These are phyloP conservation scores for Trypanosoma rangeli DNA, from an alignment of 208 protist genomes.

Conservation along the genomic window DNA sequence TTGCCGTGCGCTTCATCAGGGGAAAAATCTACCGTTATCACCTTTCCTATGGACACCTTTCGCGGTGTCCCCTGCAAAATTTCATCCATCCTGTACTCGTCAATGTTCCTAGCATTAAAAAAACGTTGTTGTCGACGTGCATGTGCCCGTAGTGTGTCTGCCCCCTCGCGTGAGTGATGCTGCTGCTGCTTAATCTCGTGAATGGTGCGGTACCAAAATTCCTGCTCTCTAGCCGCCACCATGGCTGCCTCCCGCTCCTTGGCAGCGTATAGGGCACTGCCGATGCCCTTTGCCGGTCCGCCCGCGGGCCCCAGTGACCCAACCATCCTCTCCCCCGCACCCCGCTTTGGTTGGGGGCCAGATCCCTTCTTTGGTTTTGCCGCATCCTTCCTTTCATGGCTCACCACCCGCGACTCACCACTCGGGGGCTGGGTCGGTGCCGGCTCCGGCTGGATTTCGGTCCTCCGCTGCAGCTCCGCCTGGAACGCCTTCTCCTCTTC, in stretches of 20 bases:
- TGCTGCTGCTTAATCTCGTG: slow-evolving; percentile 41
- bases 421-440: not conserved
- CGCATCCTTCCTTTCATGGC: slow-evolving; percentile 13
- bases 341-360: not conserved
- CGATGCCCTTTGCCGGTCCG: not conserved
- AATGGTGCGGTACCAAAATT: slow-evolving; percentile 37
- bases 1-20: slow-evolving; percentile 1
- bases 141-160: slow-evolving; percentile 23
- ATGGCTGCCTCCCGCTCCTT: slow-evolving; percentile 45
- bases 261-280: slow-evolving; percentile 7
- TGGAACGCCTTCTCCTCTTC: slow-evolving; percentile 32
- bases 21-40: not conserved
- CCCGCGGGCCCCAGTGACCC: not conserved
- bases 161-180: slow-evolving; percentile 19
- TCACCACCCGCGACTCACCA: not conserved
- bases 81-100: slow-evolving; percentile 68
- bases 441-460: not conserved
- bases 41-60: not conserved
- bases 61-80: slow-evolving; percentile 38
- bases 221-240: slow-evolving; percentile 34
- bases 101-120: slow-evolving; percentile 48
- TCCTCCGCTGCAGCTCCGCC: slow-evolving; percentile 25
- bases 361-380: not conserved
- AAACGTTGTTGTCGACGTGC: slow-evolving; percentile 45
- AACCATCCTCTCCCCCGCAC: not conserved